Conservation (phyloP, 2,329 filamentous ascomycete species). For the Botrytis hyacinthi region DNA sequence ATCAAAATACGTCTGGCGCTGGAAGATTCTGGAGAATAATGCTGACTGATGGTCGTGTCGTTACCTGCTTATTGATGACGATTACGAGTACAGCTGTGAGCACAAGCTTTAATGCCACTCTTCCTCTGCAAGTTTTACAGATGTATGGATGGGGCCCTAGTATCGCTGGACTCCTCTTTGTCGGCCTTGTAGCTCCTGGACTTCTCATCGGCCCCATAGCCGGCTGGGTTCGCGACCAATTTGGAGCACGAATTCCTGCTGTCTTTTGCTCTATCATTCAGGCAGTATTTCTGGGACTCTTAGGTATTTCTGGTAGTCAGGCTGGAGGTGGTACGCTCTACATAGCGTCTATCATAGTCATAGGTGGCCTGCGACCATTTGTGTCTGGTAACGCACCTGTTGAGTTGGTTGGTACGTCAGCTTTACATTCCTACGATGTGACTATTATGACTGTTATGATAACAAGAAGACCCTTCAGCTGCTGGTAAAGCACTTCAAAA, state of each 20-base stretch:
- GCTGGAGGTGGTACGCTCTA: background rate
- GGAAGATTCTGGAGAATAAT: conserved; percentile 4
- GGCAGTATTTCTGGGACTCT: background rate
- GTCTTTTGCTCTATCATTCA: background rate
- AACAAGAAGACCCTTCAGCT: background rate
- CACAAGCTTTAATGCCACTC: background rate
- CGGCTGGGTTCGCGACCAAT: background rate
- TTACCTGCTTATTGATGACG: background rate
- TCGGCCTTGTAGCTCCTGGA: background rate
- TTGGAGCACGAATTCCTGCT: background rate
- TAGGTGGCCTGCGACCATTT: conserved; percentile 2
- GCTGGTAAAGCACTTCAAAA: background rate
- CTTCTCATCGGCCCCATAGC: background rate
- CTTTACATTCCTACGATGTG: background rate
- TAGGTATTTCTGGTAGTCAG: background rate
- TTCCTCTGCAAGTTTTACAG: background rate
- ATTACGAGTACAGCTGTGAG: background rate
- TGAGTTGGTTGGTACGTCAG: background rate
- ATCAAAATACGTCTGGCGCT: background rate
- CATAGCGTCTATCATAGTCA: background rate
- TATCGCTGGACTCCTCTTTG: background rate
- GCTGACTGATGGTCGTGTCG: background rate
- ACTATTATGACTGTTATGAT: background rate
- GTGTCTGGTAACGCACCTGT: background rate
- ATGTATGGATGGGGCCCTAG: background rate